Evolutionary conservation across 805 yeast species (phyloP).

Genomic region (Candida endomychidarum): DNA sequence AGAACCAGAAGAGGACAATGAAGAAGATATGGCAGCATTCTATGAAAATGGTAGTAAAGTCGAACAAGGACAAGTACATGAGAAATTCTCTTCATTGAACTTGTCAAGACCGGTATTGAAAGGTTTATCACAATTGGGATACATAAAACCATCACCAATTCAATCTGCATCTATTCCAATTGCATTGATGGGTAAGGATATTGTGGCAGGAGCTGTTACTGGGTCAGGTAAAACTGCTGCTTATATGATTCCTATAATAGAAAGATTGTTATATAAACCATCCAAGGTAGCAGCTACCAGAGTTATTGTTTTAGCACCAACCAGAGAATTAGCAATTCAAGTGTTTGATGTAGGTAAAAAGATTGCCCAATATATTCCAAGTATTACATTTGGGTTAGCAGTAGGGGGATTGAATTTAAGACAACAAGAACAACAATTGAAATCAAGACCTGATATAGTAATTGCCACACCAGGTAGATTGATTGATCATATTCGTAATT

Average conservation of each 20-base stretch:
- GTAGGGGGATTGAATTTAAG: constrained; percentile 97
- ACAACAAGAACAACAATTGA: constrained; percentile 93
- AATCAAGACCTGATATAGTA: constrained; percentile 90
- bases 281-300: constrained; percentile 82
- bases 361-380: constrained; percentile 72
- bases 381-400: constrained; percentile 86
- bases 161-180: constrained; percentile 93
- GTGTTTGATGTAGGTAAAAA: constrained; percentile 91
- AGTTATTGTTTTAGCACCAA: constrained; percentile 89
- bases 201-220: constrained; percentile 98
- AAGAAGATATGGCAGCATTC: constrained; percentile 79
- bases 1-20: constrained; percentile 59
- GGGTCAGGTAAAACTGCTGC: constrained; percentile 99
- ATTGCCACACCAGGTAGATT: constrained; percentile 99
- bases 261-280: constrained; percentile 87
- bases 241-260: constrained; percentile 92
- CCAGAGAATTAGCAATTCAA: constrained; percentile 97
- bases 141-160: constrained; percentile 88
- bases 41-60: constrained; percentile 49
- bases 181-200: constrained; percentile 89
- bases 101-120: constrained; percentile 88
- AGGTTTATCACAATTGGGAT: constrained; percentile 79
- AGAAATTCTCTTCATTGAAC: constrained; percentile 71
- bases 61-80: constrained; percentile 52
- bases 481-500: constrained; percentile 94